Evolutionary conservation across 176 grass and related monocot genomes (phyloP).

Genomic region (Carex myosuroides): DNA sequence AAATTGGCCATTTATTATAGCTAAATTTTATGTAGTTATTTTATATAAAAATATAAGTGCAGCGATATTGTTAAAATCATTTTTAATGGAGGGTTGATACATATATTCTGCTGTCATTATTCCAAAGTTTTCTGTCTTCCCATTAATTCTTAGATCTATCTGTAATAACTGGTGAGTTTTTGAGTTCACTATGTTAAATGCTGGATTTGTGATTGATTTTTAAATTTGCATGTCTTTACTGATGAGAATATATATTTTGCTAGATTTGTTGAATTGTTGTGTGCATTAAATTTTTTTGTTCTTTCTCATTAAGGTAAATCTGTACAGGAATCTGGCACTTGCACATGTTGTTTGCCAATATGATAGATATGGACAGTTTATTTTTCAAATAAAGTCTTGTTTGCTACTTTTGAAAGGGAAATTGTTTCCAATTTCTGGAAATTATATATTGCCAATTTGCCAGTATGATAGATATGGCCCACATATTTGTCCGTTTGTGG

Average conservation of each 20-base stretch:
- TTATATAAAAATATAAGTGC: background rate
- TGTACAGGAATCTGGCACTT: background rate
- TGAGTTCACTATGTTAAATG: background rate
- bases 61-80: background rate
- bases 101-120: too few species aligned
- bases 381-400: background rate
- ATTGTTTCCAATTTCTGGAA: background rate
- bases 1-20: background rate
- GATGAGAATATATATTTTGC: background rate
- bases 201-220: background rate
- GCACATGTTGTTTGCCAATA: background rate
- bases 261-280: background rate
- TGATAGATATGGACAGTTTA: background rate
- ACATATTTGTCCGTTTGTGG: background rate
- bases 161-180: background rate
- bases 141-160: background rate
- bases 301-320: background rate
- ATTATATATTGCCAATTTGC: background rate
- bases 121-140: too few species aligned
- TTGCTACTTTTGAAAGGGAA: background rate
- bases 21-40: background rate
- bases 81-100: background rate
- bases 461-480: too few species aligned
- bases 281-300: slow-evolving; percentile 7
- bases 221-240: background rate